Evolutionary conservation across 495 filamentous ascomycete genomes (phyloP), one percentile per base, ranked within the genome.

Genomic region (Hapsidospora chrysogenum): DNA sequence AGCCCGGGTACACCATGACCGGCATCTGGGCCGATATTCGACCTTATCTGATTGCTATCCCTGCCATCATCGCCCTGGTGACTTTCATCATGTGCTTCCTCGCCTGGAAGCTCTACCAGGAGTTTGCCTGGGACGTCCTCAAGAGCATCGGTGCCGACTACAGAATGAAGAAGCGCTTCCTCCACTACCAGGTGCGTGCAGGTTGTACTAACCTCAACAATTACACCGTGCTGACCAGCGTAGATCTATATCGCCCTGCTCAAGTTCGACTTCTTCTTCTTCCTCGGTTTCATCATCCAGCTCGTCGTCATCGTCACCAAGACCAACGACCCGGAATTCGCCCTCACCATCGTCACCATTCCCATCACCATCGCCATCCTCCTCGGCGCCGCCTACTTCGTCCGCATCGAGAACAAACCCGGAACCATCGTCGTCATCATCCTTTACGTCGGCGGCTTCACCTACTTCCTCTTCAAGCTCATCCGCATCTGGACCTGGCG

Each of bases 261-360:
- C 35, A 97, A 97, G 56, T 97, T 97, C 55, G 89, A 97, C 60
- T 96, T 97, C 56, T 97, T 97, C 71, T 94, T 97, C 68, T 97
- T 97, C 70, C 73, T 97, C 34, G 89, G 85, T 10, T 97, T 97
- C 50, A 95, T 86, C 4, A 78, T 97, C 25, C 89, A 97, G 51
- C 96, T 97, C 57, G 64, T 97, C 19, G 89, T 96, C 41, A 76
- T 97, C 37, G 85, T 96, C 26, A 75, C 70, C 23, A 59, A 70
- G 41, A 70, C 66, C 19, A 63, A 63, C 19, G 66, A 78, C 44
- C 56, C 67, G 47, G 89, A 97, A 52, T 83, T 92, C 48, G 76
- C 65, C 29, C 68, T 96, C 38, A 96, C 92, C 4, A 69, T 87
- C 28, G 80, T 76, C 43, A 89, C 85, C 15, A 77, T 97, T 31